phyloP scores from a whole-genome alignment of 2,329 filamentous ascomycete species.

The Sporothrix globosa region DNA sequence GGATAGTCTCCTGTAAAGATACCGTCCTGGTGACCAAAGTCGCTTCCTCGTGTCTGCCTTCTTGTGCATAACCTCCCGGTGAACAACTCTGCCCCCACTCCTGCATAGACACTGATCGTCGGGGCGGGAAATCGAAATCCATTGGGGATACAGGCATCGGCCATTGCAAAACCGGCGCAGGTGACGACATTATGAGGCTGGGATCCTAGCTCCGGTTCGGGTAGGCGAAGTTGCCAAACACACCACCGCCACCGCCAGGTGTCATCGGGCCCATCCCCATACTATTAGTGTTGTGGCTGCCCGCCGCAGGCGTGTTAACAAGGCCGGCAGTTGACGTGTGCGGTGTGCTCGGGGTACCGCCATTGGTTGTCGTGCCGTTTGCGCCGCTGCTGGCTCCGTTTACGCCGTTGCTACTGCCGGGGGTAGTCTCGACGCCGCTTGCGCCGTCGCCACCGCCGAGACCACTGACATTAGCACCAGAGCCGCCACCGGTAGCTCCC shows the following conservation, averaged over 20 bases:
- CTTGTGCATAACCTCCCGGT: no score
- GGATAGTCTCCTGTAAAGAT: not conserved
- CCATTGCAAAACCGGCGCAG: no score
- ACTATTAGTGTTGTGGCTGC: conserved; percentile 59
- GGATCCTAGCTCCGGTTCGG: conserved; percentile 37
- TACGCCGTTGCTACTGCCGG: not conserved
- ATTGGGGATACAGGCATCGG: not conserved
- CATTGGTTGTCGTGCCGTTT: conserved; percentile 43
- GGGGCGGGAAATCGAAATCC: no score
- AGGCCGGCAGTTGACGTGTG: conserved; percentile 61
- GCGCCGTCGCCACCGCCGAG: conserved; percentile 10
- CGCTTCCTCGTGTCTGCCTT: no score
- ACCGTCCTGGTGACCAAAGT: no score
- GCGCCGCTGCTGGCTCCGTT: conserved; percentile 43
- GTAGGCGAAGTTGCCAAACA: conserved; percentile 74
- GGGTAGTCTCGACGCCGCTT: not conserved
- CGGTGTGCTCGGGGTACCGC: conserved; percentile 57
- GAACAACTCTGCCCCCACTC: not conserved
- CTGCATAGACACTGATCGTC: not conserved
- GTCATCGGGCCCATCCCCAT: conserved; percentile 72
- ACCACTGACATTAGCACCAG: conserved; percentile 2
- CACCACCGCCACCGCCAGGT: conserved; percentile 72
- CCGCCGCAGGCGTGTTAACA: conserved; percentile 71
- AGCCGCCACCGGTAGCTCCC: not conserved
- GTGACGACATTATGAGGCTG: not conserved